These are phyloP conservation scores for Auricularia sp. DNA, from an alignment of 768 basidiomycete species.

Conservation along the genomic window DNA sequence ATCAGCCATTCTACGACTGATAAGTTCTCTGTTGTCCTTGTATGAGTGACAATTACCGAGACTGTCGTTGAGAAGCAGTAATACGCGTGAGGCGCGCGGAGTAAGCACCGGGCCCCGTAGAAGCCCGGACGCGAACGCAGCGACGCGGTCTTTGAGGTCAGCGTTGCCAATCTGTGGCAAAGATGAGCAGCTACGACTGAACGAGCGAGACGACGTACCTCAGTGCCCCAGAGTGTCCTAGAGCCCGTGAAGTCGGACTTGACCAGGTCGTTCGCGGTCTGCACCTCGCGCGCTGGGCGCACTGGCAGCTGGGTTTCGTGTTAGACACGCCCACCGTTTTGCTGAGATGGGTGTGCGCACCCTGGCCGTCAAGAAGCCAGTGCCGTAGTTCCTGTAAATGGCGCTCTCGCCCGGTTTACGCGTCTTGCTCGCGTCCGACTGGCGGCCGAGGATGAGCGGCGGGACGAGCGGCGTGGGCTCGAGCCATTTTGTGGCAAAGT, in stretches of 20 bases:
- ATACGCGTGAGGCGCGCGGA: constrained; percentile 51
- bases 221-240: constrained; percentile 71
- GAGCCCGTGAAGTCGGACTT: constrained; percentile 55
- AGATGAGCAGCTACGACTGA: background rate
- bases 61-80: constrained; percentile 71
- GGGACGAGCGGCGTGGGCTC: constrained; percentile 50
- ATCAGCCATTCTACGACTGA: constrained; percentile 60
- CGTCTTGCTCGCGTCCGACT: constrained; percentile 81
- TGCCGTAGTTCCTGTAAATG: constrained; percentile 84
- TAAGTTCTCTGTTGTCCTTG: background rate
- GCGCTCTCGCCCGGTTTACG: constrained; percentile 76
- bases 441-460: constrained; percentile 85
- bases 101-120: constrained; percentile 44
- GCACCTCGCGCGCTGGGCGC: constrained; percentile 61
- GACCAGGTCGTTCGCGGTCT: constrained; percentile 56
- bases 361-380: constrained; percentile 64
- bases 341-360: constrained; percentile 34
- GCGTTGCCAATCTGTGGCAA: constrained; percentile 60
- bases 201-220: constrained; percentile 35
- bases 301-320: constrained; percentile 50
- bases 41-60: constrained; percentile 40
- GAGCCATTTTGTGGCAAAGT: constrained; percentile 5
- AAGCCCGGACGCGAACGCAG: constrained; percentile 66
- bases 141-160: constrained; percentile 57
- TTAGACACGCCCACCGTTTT: background rate